Conservation (phyloP, 139 green algal genomes). For the Edaphochlamys debaryana region DNA sequence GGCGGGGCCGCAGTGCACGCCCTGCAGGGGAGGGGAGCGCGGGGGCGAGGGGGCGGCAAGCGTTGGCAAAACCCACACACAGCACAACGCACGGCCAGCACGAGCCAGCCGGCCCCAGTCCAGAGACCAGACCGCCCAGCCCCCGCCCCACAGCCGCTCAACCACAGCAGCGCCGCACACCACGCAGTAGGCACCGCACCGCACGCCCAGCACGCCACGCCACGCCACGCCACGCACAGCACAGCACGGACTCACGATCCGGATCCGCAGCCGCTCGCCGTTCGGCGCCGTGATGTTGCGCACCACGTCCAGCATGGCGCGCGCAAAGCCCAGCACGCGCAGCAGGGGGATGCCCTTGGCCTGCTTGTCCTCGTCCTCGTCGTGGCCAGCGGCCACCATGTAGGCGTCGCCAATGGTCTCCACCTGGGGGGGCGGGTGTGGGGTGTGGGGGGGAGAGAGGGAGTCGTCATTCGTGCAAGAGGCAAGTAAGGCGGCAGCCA, state of each 20-base stretch:
- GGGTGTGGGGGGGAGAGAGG: background rate
- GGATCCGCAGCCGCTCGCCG: constrained; percentile 50
- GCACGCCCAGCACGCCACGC: too few species aligned
- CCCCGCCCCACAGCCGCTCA: too few species aligned
- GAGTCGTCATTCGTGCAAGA: background rate
- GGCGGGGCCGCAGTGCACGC: constrained; percentile 60
- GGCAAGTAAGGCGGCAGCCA: background rate
- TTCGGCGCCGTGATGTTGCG: constrained; percentile 53
- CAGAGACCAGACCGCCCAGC: too few species aligned
- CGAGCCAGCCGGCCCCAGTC: too few species aligned
- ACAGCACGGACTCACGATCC: constrained; percentile 55
- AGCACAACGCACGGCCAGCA: background rate
- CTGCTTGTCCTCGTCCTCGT: constrained; percentile 50
- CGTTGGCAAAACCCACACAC: background rate
- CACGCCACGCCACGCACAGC: too few species aligned
- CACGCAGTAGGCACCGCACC: too few species aligned
- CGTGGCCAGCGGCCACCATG: constrained; percentile 63
- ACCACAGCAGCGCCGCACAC: too few species aligned
- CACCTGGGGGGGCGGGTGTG: background rate
- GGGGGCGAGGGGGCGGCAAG: background rate
- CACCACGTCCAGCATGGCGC: constrained; percentile 61
- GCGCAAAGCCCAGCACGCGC: constrained; percentile 58
- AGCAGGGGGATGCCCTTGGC: constrained; percentile 44
- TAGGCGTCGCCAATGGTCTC: too few species aligned
- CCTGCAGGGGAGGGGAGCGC: constrained; percentile 19